A percentile compares a stretch with the other conserved stretches of the same genome.
phyloP scores from a whole-genome alignment of 225 moss, liverwort and hornwort species.

The Physcomitrium patens region DNA sequence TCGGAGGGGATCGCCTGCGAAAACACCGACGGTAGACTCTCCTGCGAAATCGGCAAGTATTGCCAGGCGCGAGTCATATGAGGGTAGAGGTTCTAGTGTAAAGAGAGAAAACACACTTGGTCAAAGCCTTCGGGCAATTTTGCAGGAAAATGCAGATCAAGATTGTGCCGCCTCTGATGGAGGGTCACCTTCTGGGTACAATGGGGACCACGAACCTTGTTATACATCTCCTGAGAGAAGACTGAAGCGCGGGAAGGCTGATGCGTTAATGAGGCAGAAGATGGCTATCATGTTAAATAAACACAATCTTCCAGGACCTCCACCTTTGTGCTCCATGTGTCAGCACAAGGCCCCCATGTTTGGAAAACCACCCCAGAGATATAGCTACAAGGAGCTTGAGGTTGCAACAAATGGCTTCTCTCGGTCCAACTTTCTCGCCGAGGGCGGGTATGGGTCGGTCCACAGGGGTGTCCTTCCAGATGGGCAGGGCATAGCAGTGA shows the following conservation, averaged over 20 bases:
- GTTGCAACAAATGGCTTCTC: conserved; percentile 70
- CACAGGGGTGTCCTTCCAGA: conserved; percentile 66
- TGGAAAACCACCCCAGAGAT: conserved; percentile 78
- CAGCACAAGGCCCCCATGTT: conserved; percentile 70
- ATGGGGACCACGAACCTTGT: conserved; percentile 62
- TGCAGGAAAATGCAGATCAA: conserved; percentile 58
- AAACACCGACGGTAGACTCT: conserved; percentile 26
- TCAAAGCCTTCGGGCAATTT: conserved; percentile 56
- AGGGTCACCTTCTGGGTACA: conserved; percentile 58
- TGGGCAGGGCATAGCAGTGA: conserved; percentile 72
- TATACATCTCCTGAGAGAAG: conserved; percentile 40
- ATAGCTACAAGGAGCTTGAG: conserved; percentile 68
- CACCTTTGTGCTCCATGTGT: conserved; percentile 66
- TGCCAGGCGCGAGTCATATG: conserved; percentile 41
- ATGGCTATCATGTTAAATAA: conserved; percentile 52
- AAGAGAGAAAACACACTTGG: conserved; percentile 55
- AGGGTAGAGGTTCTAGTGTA: conserved; percentile 28
- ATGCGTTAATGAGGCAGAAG: conserved; percentile 51
- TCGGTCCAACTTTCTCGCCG: conserved; percentile 66
- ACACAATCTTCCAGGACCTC: conserved; percentile 63
- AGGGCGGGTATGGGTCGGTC: conserved; percentile 76
- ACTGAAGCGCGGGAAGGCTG: conserved; percentile 46
- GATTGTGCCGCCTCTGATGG: conserved; percentile 36
- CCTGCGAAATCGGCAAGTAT: conserved; percentile 32
- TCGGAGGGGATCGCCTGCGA: conserved; percentile 57